Evolutionary conservation across 306 rosid genomes (phyloP).

Genomic region (Vicia faba): DNA sequence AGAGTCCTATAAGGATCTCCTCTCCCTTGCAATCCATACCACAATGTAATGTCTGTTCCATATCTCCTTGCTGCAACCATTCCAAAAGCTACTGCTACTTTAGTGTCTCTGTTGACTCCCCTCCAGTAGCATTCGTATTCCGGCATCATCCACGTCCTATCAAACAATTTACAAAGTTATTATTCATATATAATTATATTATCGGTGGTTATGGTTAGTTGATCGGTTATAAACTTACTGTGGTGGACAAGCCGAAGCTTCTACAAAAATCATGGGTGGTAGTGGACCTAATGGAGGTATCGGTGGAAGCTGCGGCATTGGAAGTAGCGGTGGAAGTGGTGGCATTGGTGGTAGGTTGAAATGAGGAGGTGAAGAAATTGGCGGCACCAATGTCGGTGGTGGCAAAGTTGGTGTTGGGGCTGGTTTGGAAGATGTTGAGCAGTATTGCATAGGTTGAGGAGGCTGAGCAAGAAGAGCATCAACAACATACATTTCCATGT

Average conservation of each 20-base stretch:
- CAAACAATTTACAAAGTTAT: background rate
- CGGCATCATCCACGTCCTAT: conserved; percentile 67
- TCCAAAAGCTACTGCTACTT: conserved; percentile 74
- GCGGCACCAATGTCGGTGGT: conserved; percentile 37
- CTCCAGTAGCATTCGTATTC: conserved; percentile 86
- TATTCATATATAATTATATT: background rate
- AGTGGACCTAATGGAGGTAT: conserved; percentile 48
- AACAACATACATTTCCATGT: conserved; percentile 68
- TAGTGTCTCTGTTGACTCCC: conserved; percentile 66
- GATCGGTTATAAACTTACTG: conserved; percentile 50
- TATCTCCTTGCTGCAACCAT: conserved; percentile 58
- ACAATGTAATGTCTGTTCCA: conserved; percentile 72
- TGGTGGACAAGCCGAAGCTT: conserved; percentile 74
- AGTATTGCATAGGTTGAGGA: conserved; percentile 66
- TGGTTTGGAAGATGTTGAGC: conserved; percentile 63
- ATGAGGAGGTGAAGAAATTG: conserved; percentile 43
- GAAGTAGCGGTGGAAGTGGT: conserved; percentile 40
- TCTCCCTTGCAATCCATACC: conserved; percentile 76
- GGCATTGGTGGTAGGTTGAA: conserved; percentile 52
- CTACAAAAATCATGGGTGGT: conserved; percentile 59
- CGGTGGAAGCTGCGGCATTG: conserved; percentile 22
- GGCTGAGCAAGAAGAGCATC: conserved; percentile 87
- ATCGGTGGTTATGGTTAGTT: background rate
- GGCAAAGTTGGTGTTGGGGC: conserved; percentile 37
- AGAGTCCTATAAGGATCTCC: conserved; percentile 83